Evolutionary conservation across 2,329 filamentous ascomycete genomes (phyloP).

Genomic region (Emydomyces testavorans): DNA sequence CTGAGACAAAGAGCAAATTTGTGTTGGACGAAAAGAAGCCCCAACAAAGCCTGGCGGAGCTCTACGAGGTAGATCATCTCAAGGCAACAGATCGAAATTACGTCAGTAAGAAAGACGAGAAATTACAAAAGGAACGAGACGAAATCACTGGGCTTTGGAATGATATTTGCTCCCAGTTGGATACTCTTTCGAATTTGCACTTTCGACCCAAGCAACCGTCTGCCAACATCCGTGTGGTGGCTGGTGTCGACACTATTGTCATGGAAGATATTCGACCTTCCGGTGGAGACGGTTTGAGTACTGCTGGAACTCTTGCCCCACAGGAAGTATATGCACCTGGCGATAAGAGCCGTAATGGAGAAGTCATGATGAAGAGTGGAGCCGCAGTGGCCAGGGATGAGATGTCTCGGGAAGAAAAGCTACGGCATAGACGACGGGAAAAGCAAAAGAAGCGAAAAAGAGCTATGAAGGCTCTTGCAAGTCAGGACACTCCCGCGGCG

Average conservation of each 20-base stretch:
- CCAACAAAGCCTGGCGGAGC: constrained; percentile 75
- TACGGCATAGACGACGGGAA: constrained; percentile 61
- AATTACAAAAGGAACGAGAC: constrained; percentile 65
- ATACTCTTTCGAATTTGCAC: constrained; percentile 84
- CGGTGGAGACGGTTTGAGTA: constrained; percentile 52
- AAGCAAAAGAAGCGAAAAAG: constrained; percentile 71
- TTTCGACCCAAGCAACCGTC: constrained; percentile 82
- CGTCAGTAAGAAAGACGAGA: constrained; percentile 70
- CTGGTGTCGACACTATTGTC: constrained; percentile 78
- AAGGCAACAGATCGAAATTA: constrained; percentile 67
- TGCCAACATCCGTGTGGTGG: constrained; percentile 71
- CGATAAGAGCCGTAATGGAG: constrained; percentile 52
- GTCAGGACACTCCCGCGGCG: constrained; percentile 35
- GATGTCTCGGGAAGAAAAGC: constrained; percentile 77
- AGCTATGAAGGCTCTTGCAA: constrained; percentile 38
- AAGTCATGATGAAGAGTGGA: constrained; percentile 67
- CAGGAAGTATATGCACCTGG: constrained; percentile 88
- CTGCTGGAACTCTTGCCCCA: constrained; percentile 65
- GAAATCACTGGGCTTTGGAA: constrained; percentile 78
- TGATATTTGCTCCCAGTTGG: constrained; percentile 65
- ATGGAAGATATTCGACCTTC: constrained; percentile 94
- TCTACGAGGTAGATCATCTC: constrained; percentile 89
- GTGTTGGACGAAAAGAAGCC: constrained; percentile 79
- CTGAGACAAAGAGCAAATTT: constrained; percentile 57
- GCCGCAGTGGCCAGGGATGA: constrained; percentile 70